Base-by-base conservation (phyloP, 202 grass and related monocot species). In the Digitaria exilis region DNA sequence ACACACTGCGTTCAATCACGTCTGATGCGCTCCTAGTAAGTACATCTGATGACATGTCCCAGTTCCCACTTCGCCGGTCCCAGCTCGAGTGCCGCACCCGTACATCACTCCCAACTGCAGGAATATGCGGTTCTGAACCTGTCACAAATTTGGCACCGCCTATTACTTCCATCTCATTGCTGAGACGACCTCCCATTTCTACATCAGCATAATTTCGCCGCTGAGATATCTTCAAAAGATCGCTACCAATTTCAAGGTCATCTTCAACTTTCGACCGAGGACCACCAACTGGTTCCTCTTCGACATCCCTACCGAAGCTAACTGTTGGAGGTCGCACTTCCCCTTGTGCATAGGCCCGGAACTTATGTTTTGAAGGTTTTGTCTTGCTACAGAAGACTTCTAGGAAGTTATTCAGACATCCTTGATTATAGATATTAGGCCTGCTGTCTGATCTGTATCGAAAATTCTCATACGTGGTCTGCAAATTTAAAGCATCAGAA, bases 401-500 rank as follows among this genome's bases (percentile, higher is more conserved):
- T 82, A 84, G 32, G 57, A 91, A 97, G 45, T 97, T 97, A 77
- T 80, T 86, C 75, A 94, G 79, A 86, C 84, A 94, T 65, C 92
- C 92, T 81, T 48, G 82, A 63, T 88, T 57, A 76, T 94, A 97
- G 48, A 84, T 78, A 75, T 90, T 93, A 56, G 82, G 73, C 67
- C 84, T 90, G 89, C 42, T 85, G 63, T 97, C 90, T 79, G 80
- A 73, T 92, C 92, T 91, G 80, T 92, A 92, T n/a, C 89, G 82
- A 61, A 90, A 94, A 67, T 97, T 94, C 88, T 97, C 94, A 1
- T 97, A 91, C 1, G 91, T 97, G 29, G 94, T 97, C 94, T 97
- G 84, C 22, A 91, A 80, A 91, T 88, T 32, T 30, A 39, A 67
- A 84, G 14, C 29, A 59, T 48, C 42, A 56, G 64, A 35, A 63